Evolutionary conservation across 2,329 filamentous ascomycete species (phyloP), one percentile per base, ranked within the genome.

Genomic region (Geoglossum cookeanum): DNA sequence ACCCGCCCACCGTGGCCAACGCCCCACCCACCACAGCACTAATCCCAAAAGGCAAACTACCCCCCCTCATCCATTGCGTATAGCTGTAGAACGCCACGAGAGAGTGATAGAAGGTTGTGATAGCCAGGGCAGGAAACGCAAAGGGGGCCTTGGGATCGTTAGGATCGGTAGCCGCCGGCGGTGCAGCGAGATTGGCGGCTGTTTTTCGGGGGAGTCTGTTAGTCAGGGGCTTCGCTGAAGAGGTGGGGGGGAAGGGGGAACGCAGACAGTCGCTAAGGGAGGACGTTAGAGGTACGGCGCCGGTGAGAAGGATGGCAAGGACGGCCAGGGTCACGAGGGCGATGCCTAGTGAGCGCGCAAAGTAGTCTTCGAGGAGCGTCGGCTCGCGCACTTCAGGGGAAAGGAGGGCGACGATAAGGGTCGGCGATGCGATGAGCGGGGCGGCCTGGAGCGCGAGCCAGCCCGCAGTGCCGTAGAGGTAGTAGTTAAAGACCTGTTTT

Each of bases 311-410:
- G 42, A 89, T 69, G n/a, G 77, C 75, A 11, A 85, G 69, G 5
- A 81, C 65, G 35, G 80, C 81, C 32, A 91, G 70, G 8, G 80
- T 72, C 27, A 89, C 71, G 49, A 88, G 75, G 33, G 80, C 72
- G 58, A 90, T 72, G 61, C 84, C 86, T 1, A 88, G 75, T 32
- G 77, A 79, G 47, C 85, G 83, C 55, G 80, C 80, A 67, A 90
- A 82, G 74, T 91, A 91, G 58, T 78, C 70, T 68, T 89, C 84
- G 35, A 87, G 73, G 29, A 70, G 81, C 79, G 76, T 75, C 57
- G 75, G 69, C 61, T 76, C 72, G 59, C 76, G 75, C 44, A 76
- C 72, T 61, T 82, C 78, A 55, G 76, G 74, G 2, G 76, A 75
- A 39, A 83, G 73, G 60, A 84, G 68, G 9, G 78, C 73, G 57